A percentile compares a stretch with the other conserved stretches of the same genome.
phyloP scores from a whole-genome alignment of 2,329 filamentous ascomycete genomes.

The Setomelanomma holmii region DNA sequence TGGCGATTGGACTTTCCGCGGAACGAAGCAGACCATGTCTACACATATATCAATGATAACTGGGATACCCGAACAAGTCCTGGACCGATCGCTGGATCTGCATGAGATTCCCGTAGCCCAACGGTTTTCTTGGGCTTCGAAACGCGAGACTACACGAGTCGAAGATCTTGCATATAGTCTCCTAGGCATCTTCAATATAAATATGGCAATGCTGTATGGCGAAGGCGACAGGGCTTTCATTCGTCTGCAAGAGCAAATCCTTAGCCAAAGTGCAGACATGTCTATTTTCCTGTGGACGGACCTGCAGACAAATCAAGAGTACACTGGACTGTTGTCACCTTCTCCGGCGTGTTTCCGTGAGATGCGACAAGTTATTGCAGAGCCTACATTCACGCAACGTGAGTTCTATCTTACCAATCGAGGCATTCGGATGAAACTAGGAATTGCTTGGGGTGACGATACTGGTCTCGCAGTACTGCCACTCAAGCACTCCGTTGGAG shows the following conservation, averaged over 20 bases:
- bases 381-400: slow-evolving; percentile 6
- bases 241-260: slow-evolving; percentile 15
- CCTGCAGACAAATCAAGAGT: slow-evolving; percentile 1
- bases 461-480: slow-evolving; percentile 10
- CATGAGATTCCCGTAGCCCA: slow-evolving; percentile 14
- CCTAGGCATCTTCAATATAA: slow-evolving; percentile 20
- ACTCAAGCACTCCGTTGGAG: slow-evolving; percentile 8
- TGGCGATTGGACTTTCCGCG: slow-evolving; percentile 9
- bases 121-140: slow-evolving; percentile 25
- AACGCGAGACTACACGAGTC: slow-evolving; percentile 22
- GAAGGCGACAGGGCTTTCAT: slow-evolving; percentile 16
- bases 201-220: slow-evolving; percentile 21
- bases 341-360: slow-evolving; percentile 5
- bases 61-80: slow-evolving; percentile 8
- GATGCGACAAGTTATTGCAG: slow-evolving; percentile 4
- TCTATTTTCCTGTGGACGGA: slow-evolving; percentile 14
- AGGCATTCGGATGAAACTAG: slow-evolving; percentile 7
- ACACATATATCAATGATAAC: slow-evolving; percentile 10
- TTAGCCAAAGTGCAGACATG: slow-evolving; percentile 8
- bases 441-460: slow-evolving; percentile 8
- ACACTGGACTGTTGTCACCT: slow-evolving; percentile 7
- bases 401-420: slow-evolving; percentile 10
- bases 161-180: slow-evolving; percentile 27
- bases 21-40: slow-evolving; percentile 6
- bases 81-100: slow-evolving; percentile 5